These are phyloP conservation scores for Penicillium sumatraense DNA, from an alignment of 2,329 filamentous ascomycete species.

Conservation along the genomic window DNA sequence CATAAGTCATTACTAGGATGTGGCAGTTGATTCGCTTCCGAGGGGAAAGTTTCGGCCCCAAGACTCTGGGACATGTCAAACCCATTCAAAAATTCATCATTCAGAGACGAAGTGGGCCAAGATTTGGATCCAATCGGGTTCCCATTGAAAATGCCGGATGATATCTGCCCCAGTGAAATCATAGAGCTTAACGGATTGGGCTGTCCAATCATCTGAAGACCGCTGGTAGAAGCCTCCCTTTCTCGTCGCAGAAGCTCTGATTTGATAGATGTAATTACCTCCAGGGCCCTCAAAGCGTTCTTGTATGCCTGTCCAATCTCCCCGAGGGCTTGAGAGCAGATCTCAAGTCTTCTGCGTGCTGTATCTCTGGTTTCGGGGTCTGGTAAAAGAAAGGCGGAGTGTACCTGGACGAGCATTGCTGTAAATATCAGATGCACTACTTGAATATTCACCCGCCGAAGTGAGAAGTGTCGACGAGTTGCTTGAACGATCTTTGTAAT, in stretches of 20 bases:
- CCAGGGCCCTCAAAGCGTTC: conserved; percentile 21
- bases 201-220: not conserved
- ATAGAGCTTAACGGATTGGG: not conserved
- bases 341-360: conserved; percentile 20
- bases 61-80: not conserved
- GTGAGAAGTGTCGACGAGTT: conserved; percentile 15
- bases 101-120: not conserved
- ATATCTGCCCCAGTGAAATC: not conserved
- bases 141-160: not conserved
- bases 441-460: conserved; percentile 23
- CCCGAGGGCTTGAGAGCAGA: conserved; percentile 21
- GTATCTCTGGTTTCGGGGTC: conserved; percentile 14
- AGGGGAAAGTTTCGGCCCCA: not conserved
- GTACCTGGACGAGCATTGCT: conserved; percentile 22
- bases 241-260: not conserved
- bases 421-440: conserved; percentile 26
- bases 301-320: conserved; percentile 23
- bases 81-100: not conserved
- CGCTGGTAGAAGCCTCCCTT: not conserved
- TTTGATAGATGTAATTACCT: conserved; percentile 26
- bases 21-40: not conserved
- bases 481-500: conserved; percentile 12
- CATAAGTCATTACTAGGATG: not conserved
- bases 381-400: conserved; percentile 16
- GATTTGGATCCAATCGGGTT: not conserved